Conservation (phyloP, 2,329 filamentous ascomycete species). For the Talaromyces sp. region DNA sequence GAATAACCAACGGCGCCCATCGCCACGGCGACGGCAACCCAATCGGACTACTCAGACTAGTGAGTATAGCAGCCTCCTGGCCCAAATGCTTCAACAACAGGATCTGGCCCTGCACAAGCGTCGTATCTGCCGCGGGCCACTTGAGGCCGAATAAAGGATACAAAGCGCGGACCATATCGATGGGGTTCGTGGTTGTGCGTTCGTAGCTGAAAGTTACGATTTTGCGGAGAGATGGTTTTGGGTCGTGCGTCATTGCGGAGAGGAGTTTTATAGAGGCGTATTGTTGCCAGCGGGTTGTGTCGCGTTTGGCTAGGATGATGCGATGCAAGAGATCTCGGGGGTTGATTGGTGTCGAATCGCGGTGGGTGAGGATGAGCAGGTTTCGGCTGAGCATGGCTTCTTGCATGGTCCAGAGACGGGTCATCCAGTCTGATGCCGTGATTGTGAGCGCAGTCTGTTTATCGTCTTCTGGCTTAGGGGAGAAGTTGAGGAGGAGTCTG, state of each 20-base stretch:
- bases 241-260: background rate
- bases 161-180: conserved; percentile 1
- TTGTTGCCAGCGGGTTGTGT: background rate
- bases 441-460: background rate
- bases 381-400: conserved; percentile 1
- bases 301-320: background rate
- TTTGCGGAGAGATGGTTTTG: background rate
- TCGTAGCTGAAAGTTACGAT: background rate
- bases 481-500: background rate
- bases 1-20: background rate
- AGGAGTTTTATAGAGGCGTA: background rate
- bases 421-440: conserved; percentile 3
- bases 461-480: background rate
- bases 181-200: background rate
- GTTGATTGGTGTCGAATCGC: background rate
- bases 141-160: background rate
- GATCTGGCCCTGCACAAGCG: background rate
- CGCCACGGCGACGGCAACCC: background rate
- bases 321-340: background rate
- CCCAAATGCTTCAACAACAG: background rate
- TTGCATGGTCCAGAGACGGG: conserved; percentile 5
- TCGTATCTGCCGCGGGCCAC: background rate
- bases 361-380: background rate
- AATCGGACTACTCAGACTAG: background rate
- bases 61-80: background rate